These are phyloP conservation scores for Vararia minispora DNA, from an alignment of 768 basidiomycete genomes.

Conservation along the genomic window DNA sequence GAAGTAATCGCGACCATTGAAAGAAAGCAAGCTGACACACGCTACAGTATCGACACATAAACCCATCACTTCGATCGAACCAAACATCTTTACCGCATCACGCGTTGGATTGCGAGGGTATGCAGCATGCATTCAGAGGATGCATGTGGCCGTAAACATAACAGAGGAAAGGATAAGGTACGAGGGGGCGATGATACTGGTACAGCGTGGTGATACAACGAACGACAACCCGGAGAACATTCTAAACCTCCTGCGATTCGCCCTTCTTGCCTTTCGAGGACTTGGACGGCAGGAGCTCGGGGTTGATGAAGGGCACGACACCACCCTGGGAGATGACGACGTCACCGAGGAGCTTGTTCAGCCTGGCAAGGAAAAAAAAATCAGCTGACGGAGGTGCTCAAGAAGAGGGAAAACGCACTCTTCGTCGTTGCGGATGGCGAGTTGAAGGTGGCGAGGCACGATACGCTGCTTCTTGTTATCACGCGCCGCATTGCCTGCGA, in stretches of 20 bases:
- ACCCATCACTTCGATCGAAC: no score
- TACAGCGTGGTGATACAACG: no score
- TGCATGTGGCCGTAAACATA: no score
- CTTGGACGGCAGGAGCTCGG: slow-evolving; percentile 17
- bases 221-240: no score
- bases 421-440: slow-evolving; percentile 88
- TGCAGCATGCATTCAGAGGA: no score
- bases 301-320: slow-evolving; percentile 65
- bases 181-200: no score
- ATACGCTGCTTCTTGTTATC: slow-evolving; percentile 91
- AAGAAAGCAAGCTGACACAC: no score
- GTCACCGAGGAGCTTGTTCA: slow-evolving; percentile 73
- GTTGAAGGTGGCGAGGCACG: slow-evolving; percentile 84
- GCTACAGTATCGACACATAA: no score
- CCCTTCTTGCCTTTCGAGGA: slow-evolving; percentile 4
- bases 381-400: not conserved
- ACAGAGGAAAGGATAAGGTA: no score
- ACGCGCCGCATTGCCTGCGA: slow-evolving; percentile 79
- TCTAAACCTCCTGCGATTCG: slow-evolving; percentile 5
- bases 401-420: slow-evolving; percentile 34
- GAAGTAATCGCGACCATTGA: no score
- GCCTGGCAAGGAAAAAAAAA: slow-evolving; percentile 21
- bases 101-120: no score
- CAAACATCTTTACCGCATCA: no score
- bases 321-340: slow-evolving; percentile 90